These are phyloP conservation scores for Eucalyptus sideroxylon DNA, from an alignment of 345 rosid genomes.

Conservation along the genomic window DNA sequence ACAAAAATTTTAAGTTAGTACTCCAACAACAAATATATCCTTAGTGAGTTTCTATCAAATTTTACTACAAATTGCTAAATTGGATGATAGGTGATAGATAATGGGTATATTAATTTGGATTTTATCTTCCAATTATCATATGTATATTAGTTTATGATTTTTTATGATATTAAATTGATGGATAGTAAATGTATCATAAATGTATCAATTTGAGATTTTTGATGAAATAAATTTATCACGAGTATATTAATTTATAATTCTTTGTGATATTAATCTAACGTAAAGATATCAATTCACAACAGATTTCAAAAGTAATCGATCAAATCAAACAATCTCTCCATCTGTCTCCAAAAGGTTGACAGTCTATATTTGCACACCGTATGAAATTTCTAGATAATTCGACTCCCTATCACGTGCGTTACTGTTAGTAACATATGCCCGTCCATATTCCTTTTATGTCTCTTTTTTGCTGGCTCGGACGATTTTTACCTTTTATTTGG, in stretches of 20 bases:
- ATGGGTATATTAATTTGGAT: accelerated
- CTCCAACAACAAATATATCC: accelerated
- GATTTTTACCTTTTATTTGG: neutral
- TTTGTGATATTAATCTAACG: accelerated
- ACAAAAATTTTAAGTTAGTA: accelerated
- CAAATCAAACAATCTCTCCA: neutral
- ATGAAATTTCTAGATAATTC: neutral
- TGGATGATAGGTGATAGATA: accelerated
- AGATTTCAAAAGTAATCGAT: neutral
- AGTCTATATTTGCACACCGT: neutral
- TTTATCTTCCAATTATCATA: accelerated
- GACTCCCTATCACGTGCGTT: neutral
- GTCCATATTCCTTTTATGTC: neutral
- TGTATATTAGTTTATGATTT: too few species aligned
- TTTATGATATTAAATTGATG: too few species aligned
- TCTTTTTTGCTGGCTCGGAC: neutral
- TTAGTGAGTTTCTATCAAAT: too few species aligned
- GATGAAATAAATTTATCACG: accelerated
- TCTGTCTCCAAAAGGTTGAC: neutral
- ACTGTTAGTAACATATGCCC: neutral
- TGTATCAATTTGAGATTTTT: accelerated
- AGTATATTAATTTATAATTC: too few species aligned
- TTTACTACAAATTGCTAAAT: accelerated
- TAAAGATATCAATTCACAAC: neutral
- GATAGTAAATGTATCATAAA: too few species aligned